Evolutionary conservation across 805 yeast genomes (phyloP).

Genomic region (Metschnikowia lochheadii): DNA sequence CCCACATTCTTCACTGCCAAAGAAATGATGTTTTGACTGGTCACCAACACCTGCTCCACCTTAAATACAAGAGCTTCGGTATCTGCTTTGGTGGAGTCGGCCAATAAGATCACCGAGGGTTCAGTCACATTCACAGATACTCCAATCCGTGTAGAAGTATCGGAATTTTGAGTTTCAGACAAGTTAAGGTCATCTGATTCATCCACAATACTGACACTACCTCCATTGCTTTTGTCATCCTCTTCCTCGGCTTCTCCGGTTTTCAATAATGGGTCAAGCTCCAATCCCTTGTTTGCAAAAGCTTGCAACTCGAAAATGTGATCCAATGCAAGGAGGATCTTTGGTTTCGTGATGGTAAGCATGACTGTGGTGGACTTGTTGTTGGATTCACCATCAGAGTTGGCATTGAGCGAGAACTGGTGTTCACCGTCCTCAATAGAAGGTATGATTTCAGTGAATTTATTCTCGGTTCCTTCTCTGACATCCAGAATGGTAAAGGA

Average conservation of each 20-base stretch:
- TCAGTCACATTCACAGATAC: slow-evolving; percentile 67
- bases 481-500: slow-evolving; percentile 79
- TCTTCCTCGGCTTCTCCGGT: slow-evolving; percentile 17
- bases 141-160: slow-evolving; percentile 30
- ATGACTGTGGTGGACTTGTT: slow-evolving; percentile 44
- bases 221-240: not conserved
- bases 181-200: not conserved
- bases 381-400: slow-evolving; percentile 38
- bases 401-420: slow-evolving; percentile 62
- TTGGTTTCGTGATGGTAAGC: slow-evolving; percentile 75
- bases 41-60: slow-evolving; percentile 69
- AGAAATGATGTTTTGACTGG: slow-evolving; percentile 64
- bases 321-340: slow-evolving; percentile 77
- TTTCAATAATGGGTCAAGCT: slow-evolving; percentile 16
- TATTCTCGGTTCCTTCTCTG: slow-evolving; percentile 57
- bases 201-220: not conserved
- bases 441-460: slow-evolving; percentile 80
- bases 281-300: slow-evolving; percentile 53
- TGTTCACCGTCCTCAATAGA: slow-evolving; percentile 54
- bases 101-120: slow-evolving; percentile 73
- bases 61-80: slow-evolving; percentile 91
- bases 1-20: slow-evolving; percentile 77
- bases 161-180: not conserved
- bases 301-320: slow-evolving; percentile 72
- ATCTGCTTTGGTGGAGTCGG: slow-evolving; percentile 63